Evolutionary conservation across 2,329 filamentous ascomycete genomes (phyloP).

Genomic region (Aspergillus sp.): DNA sequence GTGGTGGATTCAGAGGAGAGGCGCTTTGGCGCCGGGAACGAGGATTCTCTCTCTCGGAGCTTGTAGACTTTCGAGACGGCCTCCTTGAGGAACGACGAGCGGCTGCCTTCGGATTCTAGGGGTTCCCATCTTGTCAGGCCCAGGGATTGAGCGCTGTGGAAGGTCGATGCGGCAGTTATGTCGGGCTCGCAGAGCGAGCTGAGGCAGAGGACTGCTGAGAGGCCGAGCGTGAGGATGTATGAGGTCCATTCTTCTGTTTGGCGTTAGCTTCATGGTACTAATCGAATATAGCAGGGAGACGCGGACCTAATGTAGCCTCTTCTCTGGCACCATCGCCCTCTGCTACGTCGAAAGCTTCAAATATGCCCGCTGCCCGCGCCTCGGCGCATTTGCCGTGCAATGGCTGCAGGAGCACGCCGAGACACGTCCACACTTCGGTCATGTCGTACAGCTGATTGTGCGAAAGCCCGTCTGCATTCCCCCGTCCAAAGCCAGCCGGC

Average conservation of each 20-base stretch:
- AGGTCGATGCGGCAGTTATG: constrained; percentile 36
- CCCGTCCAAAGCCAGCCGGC: constrained; percentile 48
- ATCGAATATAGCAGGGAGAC: not conserved
- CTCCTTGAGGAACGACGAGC: constrained; percentile 51
- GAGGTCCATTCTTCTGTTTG: constrained; percentile 51
- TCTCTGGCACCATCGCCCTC: constrained; percentile 34
- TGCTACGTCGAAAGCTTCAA: constrained; percentile 44
- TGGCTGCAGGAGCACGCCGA: constrained; percentile 47
- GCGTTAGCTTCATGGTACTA: constrained; percentile 8
- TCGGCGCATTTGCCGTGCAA: constrained; percentile 47
- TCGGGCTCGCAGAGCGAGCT: constrained; percentile 32
- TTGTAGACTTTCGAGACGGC: constrained; percentile 53
- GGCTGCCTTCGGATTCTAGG: constrained; percentile 38
- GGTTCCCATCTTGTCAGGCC: constrained; percentile 51
- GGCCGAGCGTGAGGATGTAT: constrained; percentile 51
- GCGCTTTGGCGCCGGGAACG: not conserved
- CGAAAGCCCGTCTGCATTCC: constrained; percentile 47
- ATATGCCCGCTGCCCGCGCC: constrained; percentile 48
- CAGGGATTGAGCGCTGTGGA: constrained; percentile 43
- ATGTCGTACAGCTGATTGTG: constrained; percentile 53
- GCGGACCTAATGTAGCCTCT: constrained; percentile 44
- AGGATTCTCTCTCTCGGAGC: constrained; percentile 19
- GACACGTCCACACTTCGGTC: constrained; percentile 55
- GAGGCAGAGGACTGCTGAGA: constrained; percentile 46
- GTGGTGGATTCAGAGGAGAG: constrained; percentile 5